A percentile compares a stretch with the other conserved stretches of the same genome.
phyloP scores from a whole-genome alignment of 495 filamentous ascomycete species.

The Podospora australis region DNA sequence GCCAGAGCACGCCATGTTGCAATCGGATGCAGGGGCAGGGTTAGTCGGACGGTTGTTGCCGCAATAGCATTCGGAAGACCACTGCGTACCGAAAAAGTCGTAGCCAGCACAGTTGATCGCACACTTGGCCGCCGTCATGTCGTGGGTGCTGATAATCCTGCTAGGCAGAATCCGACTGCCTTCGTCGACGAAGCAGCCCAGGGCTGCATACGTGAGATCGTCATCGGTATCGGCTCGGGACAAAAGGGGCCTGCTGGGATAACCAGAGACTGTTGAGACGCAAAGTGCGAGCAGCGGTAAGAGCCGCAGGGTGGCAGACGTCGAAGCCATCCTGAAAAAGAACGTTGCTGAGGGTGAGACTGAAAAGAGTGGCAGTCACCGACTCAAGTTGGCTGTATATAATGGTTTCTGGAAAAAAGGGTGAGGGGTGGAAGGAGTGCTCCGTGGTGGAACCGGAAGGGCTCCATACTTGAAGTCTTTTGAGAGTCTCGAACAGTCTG shows the following conservation, averaged over 20 bases:
- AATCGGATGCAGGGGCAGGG: constrained; percentile 19
- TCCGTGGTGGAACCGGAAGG: too few relatives aligned
- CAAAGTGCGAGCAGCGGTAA: neutral
- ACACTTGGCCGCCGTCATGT: constrained; percentile 7
- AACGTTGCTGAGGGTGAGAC: neutral
- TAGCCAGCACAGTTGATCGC: constrained; percentile 4
- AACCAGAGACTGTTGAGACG: neutral
- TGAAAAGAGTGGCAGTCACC: neutral
- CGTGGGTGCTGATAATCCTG: neutral
- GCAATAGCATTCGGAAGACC: constrained; percentile 2
- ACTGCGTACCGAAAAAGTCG: constrained; percentile 4
- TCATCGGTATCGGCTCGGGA: neutral
- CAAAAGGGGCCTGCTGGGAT: neutral
- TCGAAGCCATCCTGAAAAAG: neutral
- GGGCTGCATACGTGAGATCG: neutral
- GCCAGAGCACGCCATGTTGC: constrained; percentile 34
- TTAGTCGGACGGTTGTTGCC: neutral
- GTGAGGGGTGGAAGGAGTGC: too few relatives aligned
- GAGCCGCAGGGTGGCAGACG: neutral
- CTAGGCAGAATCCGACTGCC: neutral
- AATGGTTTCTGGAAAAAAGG: too few relatives aligned
- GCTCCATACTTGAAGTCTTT: too few relatives aligned
- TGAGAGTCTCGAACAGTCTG: too few relatives aligned
- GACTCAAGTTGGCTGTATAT: too few relatives aligned
- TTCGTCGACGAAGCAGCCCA: constrained; percentile 3